Evolutionary conservation across 1,139 yeast genomes (phyloP), one percentile per base, ranked within the genome.

Genomic region (Yamadazyma diddensiae): DNA sequence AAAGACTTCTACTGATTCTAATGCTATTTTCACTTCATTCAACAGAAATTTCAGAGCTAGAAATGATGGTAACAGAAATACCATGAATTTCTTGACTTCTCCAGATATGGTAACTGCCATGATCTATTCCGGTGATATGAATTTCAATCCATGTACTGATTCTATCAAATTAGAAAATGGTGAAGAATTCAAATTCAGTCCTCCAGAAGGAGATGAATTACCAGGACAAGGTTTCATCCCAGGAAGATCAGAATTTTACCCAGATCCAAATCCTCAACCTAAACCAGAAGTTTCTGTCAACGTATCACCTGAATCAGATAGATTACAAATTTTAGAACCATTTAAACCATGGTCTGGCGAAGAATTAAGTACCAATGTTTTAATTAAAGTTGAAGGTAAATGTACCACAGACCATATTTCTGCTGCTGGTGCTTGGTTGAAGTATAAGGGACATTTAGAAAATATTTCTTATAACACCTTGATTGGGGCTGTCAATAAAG

Each of bases 361-460:
- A 56, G 98, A 92, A 59, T 62, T 90, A 45, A 68, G 75, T 42
- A 76, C 90, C 24, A 77, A 77, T 33, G 86, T 92, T 2, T 65
- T 90, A 39, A 63, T 92, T 53, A 92, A 90, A 65, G 97, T 90
- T 33, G 90, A 87, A 65, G 98, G 98, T 43, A 92, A 92, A 65
- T 90, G 97, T 71, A 92, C 98, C 28, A 92, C 98, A 25, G 98
- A 92, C 62, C 98, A 92, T 56, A 92, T 92, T 49, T 88, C 97
- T 17, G 97, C 97, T 26, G 98, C 98, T 22, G 98, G 98, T 55
- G 94, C 82, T n/a, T 92, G 98, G 98, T 77, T 92, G 63, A 92
- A 92, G 67, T 92, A 92, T 67, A 92, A 92, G 69, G 98, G 98
- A 13, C 98, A 92, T 57, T 73, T 92, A 52, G 97, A 90, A 58